Conservation (phyloP, 768 basidiomycete species). For the Hypsizygus marmoreus region DNA sequence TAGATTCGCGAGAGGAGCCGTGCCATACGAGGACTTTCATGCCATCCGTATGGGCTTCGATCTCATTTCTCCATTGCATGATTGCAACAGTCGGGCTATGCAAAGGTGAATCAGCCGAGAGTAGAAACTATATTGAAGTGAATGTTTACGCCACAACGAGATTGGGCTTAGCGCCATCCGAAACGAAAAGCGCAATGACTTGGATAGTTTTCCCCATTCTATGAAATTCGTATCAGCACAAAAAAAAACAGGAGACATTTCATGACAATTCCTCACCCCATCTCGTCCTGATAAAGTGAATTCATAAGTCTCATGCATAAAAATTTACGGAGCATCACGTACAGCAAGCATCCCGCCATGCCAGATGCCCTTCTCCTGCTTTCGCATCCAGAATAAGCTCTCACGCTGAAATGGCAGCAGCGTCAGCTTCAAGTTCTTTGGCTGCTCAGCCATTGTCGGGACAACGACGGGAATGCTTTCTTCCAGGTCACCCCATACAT, state of each 20-base stretch:
- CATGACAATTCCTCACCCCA: conserved; percentile 79
- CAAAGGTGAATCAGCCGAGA: conserved; percentile 37
- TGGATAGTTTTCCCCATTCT: conserved; percentile 98
- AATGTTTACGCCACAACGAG: conserved; percentile 86
- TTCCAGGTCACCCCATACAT: conserved; percentile 89
- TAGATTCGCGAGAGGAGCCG: conserved; percentile 69
- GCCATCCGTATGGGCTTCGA: conserved; percentile 80
- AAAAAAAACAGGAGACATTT: no score
- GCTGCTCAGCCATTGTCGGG: conserved; percentile 77
- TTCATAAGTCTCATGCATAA: background rate
- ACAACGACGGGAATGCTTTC: conserved; percentile 56
- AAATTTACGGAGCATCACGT: conserved; percentile 35
- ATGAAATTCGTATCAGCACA: conserved; percentile 15
- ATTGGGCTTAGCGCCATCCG: conserved; percentile 78
- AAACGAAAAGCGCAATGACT: conserved; percentile 86
- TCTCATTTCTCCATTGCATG: conserved; percentile 93
- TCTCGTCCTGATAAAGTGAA: conserved; percentile 66
- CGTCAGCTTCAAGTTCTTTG: conserved; percentile 77
- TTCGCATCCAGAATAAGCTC: conserved; percentile 93
- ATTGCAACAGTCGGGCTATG: conserved; percentile 55
- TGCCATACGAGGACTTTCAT: conserved; percentile 94
- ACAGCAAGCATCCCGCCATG: conserved; percentile 91
- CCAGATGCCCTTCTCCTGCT: conserved; percentile 89
- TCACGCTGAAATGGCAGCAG: conserved; percentile 96
- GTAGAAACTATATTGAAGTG: conserved; percentile 44